Base-by-base conservation (phyloP, 2,329 filamentous ascomycete genomes). In the Aureobasidium sp. region DNA sequence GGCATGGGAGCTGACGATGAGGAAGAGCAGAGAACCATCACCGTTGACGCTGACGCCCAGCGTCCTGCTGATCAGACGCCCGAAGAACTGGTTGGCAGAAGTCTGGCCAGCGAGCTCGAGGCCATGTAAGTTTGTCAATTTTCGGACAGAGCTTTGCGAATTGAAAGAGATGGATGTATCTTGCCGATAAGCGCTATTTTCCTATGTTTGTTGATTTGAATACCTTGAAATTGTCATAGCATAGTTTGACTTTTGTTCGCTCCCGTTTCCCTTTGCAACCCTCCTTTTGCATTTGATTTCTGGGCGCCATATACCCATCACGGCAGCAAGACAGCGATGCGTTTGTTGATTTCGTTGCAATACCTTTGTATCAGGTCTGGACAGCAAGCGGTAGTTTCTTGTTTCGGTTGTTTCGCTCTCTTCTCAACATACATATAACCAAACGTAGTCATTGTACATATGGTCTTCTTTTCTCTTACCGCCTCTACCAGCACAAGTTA, bases 1-100 rank as follows among this genome's bases (percentile, higher is more conserved):
- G 73, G 78, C 37, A 73, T 73, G 46, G 74, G 60, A 38, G 62
- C 47, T 9, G 61, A 61, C 25, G 63, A 65, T 33, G 67, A 69
- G 42, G 65, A 69, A 37, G 65, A 63, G 62, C 64, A 68, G 35
- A 65, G 65, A 55, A 37, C 66, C 13, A 59, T 50, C n/a, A 66
- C 67, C 60, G 50, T 58, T 10, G 60, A 64, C 46, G 60, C 65
- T 9, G 67, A 65, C 3, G 65, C 63, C 23, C 37, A 42, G 27
- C 15, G 38, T 33, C 3, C 51, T 68, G 69, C 11, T 10, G 50
- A 63, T 64, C 37, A 50, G 38, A 60, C 46, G 13, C 33, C 57
- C 23, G 58, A 60, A 13, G 58, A 60, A 33, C 27, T 51, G 17
- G 29, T 60, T 13, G 58, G 57, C 57, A 53, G 68, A n/a, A 69